phyloP scores from a whole-genome alignment of 163 green algal genomes.

The Chlamydomonas reinhardtii region DNA sequence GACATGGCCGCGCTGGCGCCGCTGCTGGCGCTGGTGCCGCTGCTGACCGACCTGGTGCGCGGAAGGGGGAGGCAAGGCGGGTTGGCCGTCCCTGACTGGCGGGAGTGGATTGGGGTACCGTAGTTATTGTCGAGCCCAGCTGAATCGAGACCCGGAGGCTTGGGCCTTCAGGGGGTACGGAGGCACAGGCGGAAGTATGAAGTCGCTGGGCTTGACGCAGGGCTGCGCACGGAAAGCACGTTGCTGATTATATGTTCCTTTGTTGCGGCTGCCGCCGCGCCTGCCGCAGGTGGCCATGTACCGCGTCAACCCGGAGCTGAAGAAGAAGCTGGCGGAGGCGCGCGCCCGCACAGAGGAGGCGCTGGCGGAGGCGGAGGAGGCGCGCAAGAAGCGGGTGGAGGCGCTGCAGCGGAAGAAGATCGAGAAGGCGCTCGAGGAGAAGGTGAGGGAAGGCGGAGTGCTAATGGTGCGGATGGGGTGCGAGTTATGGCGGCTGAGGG shows the following conservation, averaged over 20 bases:
- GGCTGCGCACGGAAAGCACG: no score
- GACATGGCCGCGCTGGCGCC: constrained; percentile 60
- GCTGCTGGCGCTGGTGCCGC: constrained; percentile 60
- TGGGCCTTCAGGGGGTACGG: no score
- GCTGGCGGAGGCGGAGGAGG: constrained; percentile 46
- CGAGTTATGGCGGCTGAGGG: no score
- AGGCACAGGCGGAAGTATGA: no score
- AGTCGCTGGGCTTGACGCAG: no score
- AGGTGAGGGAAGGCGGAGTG: constrained; percentile 19
- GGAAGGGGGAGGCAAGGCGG: no score
- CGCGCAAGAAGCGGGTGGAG: constrained; percentile 44
- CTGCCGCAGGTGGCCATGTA: constrained; percentile 33
- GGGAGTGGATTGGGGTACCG: no score
- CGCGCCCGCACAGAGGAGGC: constrained; percentile 45
- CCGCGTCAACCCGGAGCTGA: constrained; percentile 48
- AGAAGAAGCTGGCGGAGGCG: constrained; percentile 53
- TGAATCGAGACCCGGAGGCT: no score
- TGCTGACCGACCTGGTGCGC: constrained; percentile 66
- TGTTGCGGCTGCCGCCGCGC: not conserved
- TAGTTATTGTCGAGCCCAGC: no score
- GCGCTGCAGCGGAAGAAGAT: constrained; percentile 51
- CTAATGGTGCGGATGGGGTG: not conserved
- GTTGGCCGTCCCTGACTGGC: no score
- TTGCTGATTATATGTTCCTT: no score
- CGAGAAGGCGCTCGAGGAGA: constrained; percentile 57